phyloP scores from a whole-genome alignment of 1,139 yeast genomes.

The Meyerozyma smithsonii region DNA sequence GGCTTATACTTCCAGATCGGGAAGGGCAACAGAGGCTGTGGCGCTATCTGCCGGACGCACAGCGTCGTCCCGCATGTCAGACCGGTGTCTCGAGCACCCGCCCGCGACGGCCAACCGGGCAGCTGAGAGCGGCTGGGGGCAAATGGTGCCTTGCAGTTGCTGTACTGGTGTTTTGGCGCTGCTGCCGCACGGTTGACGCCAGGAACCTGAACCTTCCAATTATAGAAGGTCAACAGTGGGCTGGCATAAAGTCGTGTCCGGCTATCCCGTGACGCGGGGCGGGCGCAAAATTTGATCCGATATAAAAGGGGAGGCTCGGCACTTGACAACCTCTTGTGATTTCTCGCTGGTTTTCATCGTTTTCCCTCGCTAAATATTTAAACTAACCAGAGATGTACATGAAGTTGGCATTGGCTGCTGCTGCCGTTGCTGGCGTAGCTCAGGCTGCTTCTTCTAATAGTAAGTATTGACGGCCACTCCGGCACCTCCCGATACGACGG shows the following conservation, averaged over 20 bases:
- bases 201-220: not conserved
- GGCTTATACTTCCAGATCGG: slow-evolving; percentile 1
- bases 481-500: too few species aligned
- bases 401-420: slow-evolving; percentile 7
- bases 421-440: slow-evolving; percentile 45
- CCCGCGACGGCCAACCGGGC: too few species aligned
- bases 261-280: slow-evolving; percentile 2
- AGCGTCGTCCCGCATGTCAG: not conserved
- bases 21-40: slow-evolving; percentile 1
- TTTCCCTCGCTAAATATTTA: not conserved
- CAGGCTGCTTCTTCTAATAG: slow-evolving; percentile 40
- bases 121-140: too few species aligned
- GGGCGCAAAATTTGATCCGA: slow-evolving; percentile 1
- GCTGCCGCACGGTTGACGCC: too few species aligned
- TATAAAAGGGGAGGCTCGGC: slow-evolving; percentile 4
- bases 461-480: slow-evolving; percentile 24
- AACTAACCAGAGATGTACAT: not conserved
- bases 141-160: too few species aligned
- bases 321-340: not conserved
- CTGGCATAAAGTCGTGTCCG: slow-evolving; percentile 1
- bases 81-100: too few species aligned
- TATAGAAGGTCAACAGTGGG: slow-evolving; percentile 3
- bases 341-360: not conserved
- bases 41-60: slow-evolving; percentile 1
- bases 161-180: too few species aligned